Evolutionary conservation across 1,284 basidiomycete genomes (phyloP), one percentile per base, ranked within the genome.

Genomic region (Tilletia setariae): DNA sequence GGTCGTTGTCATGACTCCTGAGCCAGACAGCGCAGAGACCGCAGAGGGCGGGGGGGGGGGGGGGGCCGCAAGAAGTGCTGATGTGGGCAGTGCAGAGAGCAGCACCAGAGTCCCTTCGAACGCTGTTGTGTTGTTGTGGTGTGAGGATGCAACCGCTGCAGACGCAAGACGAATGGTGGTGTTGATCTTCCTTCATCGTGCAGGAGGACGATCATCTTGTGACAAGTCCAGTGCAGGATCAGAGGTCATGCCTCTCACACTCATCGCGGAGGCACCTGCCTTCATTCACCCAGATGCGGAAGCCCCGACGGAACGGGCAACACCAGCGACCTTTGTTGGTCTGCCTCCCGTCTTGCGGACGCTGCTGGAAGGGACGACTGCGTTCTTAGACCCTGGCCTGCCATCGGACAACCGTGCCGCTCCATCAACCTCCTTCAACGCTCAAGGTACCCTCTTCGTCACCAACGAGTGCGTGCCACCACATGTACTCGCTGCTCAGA

Each of bases 301-400:
- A 19, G 56, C 9, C 16, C 56, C 32, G 28, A 35, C 56, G 28
- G 56, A 61, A 61, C 56, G 56, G 7, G 32, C 56, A 4, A 61
- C 56, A 19, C 56, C 56, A 30, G 56, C 25, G 16, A 61, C 56
- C 56, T 61, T 61, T 61, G 56, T 61, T 30, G 56, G 56, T 21
- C 56, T 61, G 32, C 28, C 56, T n/a, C 56, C 56, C 32, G 19
- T 19, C 9, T n/a, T 61, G 28, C 56, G 56, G 9, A 61, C 56
- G 11, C 56, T 32, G 9, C 28, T 61, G 16, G 56, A 61, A 35
- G 8, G 15, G 6, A 30, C 32, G 7, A 61, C 56, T 11, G 56
- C 56, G 2, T 19, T 61, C 16, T 30, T 61, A 25, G 56, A 61
- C 16, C 56, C 56, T 15, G 56, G 56, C 28, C 30, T 61, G 28